These are phyloP conservation scores for Glomus cerebriforme DNA, from an alignment of 192 early-diverging fungal genomes.

Conservation along the genomic window DNA sequence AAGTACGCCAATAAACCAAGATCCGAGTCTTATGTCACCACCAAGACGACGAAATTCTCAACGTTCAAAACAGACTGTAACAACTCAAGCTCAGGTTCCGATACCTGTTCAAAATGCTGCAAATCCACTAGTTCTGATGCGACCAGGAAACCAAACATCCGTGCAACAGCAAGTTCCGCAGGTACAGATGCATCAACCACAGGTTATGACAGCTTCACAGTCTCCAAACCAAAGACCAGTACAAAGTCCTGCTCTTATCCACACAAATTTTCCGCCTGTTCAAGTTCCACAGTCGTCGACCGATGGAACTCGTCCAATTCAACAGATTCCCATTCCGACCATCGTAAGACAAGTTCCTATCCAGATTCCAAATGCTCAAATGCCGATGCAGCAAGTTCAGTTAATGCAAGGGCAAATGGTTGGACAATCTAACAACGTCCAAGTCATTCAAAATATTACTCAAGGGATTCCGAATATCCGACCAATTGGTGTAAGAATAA, in stretches of 20 bases:
- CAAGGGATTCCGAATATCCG: background rate
- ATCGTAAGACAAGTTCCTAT: background rate
- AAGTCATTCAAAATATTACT: no score
- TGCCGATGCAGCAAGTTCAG: background rate
- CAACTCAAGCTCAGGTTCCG: background rate
- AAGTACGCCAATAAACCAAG: background rate
- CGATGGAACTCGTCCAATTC: background rate
- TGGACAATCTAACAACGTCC: background rate
- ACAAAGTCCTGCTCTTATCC: background rate
- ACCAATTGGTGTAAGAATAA: background rate
- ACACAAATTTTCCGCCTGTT: background rate
- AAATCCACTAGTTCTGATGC: background rate
- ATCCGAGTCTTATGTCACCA: background rate
- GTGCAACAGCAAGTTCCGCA: background rate
- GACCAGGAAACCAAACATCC: no score
- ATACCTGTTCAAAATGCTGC: background rate
- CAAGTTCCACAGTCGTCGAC: background rate
- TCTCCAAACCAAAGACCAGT: background rate
- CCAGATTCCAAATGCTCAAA: background rate
- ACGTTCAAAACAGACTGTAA: background rate
- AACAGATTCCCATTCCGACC: background rate
- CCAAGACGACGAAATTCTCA: background rate
- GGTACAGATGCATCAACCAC: background rate
- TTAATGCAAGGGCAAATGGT: background rate
- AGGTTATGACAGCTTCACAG: background rate